Conservation (phyloP, 805 yeast genomes). For the Cyberlindnera mississippiensis region DNA sequence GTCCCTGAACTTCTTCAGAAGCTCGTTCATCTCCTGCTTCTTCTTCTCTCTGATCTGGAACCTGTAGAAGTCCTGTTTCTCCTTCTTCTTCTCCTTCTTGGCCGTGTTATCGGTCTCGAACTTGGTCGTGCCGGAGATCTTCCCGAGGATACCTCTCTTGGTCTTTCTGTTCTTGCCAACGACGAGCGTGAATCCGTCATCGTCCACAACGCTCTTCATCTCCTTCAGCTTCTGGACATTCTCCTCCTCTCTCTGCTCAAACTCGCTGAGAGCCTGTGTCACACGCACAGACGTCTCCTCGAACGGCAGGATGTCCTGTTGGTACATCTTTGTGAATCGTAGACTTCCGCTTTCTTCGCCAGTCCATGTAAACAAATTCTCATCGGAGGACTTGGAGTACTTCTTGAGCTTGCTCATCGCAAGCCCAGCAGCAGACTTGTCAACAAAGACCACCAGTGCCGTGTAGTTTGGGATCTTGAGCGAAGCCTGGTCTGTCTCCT, state of each 20-base stretch:
- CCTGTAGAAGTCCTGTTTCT: conserved; percentile 88
- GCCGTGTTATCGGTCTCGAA: conserved; percentile 29
- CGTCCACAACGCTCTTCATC: conserved; percentile 69
- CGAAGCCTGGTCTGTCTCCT: conserved; percentile 26
- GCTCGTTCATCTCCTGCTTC: conserved; percentile 87
- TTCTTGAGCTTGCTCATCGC: conserved; percentile 63
- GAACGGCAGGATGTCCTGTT: conserved; percentile 40
- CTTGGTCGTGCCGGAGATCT: conserved; percentile 39
- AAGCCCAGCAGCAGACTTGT: conserved; percentile 58
- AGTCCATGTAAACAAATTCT: conserved; percentile 31
- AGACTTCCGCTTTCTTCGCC: conserved; percentile 30
- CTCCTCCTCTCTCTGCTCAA: conserved; percentile 66
- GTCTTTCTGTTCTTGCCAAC: conserved; percentile 85
- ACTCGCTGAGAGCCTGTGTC: conserved; percentile 60
- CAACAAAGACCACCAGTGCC: conserved; percentile 71
- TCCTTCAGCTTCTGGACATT: conserved; percentile 49
- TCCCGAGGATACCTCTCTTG: conserved; percentile 63
- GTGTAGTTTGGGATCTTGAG: conserved; percentile 66
- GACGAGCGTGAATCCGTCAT: conserved; percentile 90
- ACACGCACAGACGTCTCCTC: conserved; percentile 47
- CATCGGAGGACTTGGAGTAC: conserved; percentile 38
- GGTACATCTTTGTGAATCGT: conserved; percentile 40
- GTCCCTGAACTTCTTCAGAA: conserved; percentile 76
- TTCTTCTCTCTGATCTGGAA: conserved; percentile 94
- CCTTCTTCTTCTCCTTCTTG: conserved; percentile 61